Evolutionary conservation across 768 basidiomycete species (phyloP).

Genomic region (Leccinum olivaceopallidum): DNA sequence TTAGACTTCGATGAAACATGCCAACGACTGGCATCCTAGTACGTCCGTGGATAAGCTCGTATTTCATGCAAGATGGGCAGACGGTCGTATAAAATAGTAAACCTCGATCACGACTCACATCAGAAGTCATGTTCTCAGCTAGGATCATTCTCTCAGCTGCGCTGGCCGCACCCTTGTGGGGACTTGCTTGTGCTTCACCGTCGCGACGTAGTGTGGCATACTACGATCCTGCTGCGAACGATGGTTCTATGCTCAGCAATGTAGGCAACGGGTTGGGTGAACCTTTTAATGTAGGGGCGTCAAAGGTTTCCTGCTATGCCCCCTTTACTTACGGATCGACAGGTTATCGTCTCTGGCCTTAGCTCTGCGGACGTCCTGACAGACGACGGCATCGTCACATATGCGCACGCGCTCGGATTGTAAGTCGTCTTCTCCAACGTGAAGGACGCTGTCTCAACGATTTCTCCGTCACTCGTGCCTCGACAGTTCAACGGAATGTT

Average conservation of each 20-base stretch:
- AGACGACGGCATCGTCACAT: conserved; percentile 55
- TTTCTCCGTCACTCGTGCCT: conserved; percentile 7
- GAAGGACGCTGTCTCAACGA: background rate
- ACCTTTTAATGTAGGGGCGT: conserved; percentile 40
- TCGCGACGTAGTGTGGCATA: conserved; percentile 28
- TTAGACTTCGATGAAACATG: background rate
- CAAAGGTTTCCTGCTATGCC: background rate
- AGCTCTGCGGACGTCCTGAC: conserved; percentile 60
- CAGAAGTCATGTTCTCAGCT: conserved; percentile 1
- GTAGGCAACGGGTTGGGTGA: conserved; percentile 41
- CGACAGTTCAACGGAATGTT: conserved; percentile 41
- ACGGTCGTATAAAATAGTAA: background rate
- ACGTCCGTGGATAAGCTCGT: background rate
- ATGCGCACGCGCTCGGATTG: conserved; percentile 64
- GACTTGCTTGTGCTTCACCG: conserved; percentile 3
- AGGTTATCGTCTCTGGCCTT: conserved; percentile 65
- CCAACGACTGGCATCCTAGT: background rate
- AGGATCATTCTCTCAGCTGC: background rate
- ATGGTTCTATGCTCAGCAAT: conserved; percentile 48
- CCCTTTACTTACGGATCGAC: background rate
- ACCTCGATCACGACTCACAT: background rate
- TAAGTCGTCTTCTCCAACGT: conserved; percentile 35
- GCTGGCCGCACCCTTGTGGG: conserved; percentile 2
- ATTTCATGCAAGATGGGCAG: background rate
- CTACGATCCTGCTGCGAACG: conserved; percentile 34